These are phyloP conservation scores for Toxicodendron radicans DNA, from an alignment of 345 rosid genomes.

Conservation along the genomic window DNA sequence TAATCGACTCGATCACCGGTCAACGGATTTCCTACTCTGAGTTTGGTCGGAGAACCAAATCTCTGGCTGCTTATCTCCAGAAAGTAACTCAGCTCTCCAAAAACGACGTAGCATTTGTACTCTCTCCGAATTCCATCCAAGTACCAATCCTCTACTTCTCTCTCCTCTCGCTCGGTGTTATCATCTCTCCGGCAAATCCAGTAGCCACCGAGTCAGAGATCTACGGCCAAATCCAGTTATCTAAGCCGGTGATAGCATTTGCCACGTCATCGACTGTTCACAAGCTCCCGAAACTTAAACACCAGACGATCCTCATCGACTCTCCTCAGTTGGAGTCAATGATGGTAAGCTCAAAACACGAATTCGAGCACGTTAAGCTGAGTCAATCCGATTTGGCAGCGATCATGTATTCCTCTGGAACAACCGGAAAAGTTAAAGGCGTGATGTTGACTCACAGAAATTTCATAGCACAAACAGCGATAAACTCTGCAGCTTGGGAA, in stretches of 20 bases:
- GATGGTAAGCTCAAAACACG: not conserved
- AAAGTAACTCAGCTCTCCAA: slow-evolving; percentile 14
- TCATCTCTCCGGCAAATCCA: slow-evolving; percentile 35
- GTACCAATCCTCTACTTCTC: slow-evolving; percentile 33
- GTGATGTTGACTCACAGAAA: slow-evolving; percentile 43
- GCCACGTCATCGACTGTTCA: slow-evolving; percentile 25
- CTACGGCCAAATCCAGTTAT: slow-evolving; percentile 19
- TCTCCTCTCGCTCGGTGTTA: slow-evolving; percentile 32
- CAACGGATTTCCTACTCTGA: slow-evolving; percentile 8
- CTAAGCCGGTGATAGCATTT: slow-evolving; percentile 29
- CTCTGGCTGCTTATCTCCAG: not conserved
- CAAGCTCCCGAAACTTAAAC: slow-evolving; percentile 23
- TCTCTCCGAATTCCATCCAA: slow-evolving; percentile 23
- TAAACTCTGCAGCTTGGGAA: not conserved
- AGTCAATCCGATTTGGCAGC: slow-evolving; percentile 35
- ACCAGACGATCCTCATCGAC: slow-evolving; percentile 25
- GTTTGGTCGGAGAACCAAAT: not conserved
- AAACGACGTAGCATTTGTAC: slow-evolving; percentile 29
- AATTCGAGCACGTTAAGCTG: slow-evolving; percentile 7
- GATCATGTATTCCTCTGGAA: slow-evolving; percentile 42
- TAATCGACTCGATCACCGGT: slow-evolving; percentile 10
- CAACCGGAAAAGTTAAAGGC: slow-evolving; percentile 41
- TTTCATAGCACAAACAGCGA: slow-evolving; percentile 12
- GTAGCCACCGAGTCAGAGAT: slow-evolving; percentile 22
- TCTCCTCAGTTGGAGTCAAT: slow-evolving; percentile 27